phyloP scores from a whole-genome alignment of 139 green algal genomes.

The Picochlorum sp. region DNA sequence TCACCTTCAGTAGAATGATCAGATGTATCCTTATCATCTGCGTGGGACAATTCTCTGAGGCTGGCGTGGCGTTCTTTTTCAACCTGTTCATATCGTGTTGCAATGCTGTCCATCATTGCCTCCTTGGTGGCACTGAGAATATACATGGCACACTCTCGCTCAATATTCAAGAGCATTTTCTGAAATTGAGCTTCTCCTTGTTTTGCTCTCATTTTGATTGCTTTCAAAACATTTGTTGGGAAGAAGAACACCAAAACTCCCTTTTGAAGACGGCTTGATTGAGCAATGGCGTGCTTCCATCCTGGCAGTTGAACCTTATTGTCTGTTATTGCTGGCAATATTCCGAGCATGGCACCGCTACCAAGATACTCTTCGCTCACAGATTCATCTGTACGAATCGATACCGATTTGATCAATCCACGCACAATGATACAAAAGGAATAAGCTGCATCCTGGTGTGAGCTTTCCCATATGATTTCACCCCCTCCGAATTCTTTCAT shows the following conservation, averaged over 20 bases:
- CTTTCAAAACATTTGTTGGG: neutral
- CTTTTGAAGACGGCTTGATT: slow-evolving; percentile 9
- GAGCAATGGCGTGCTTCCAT: neutral
- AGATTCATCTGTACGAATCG: neutral
- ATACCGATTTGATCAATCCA: neutral
- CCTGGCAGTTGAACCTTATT: neutral
- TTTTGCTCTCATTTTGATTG: neutral
- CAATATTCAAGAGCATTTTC: neutral
- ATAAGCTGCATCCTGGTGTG: neutral
- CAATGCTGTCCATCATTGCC: no score
- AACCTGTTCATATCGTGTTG: no score
- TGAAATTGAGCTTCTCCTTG: neutral
- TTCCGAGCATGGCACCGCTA: slow-evolving; percentile 1
- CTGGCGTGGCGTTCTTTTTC: no score
- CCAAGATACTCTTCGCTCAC: neutral
- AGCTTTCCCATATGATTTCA: slow-evolving; percentile 2
- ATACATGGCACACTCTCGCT: neutral
- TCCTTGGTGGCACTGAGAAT: neutral
- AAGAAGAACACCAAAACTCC: slow-evolving; percentile 11
- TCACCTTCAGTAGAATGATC: no score
- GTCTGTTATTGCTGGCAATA: neutral
- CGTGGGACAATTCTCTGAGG: no score
- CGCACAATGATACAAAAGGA: neutral
- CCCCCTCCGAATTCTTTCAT: slow-evolving; percentile 7
- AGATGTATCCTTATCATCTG: no score